Base-by-base conservation (phyloP, 2,329 filamentous ascomycete genomes). In the Aureobasidium sp. region DNA sequence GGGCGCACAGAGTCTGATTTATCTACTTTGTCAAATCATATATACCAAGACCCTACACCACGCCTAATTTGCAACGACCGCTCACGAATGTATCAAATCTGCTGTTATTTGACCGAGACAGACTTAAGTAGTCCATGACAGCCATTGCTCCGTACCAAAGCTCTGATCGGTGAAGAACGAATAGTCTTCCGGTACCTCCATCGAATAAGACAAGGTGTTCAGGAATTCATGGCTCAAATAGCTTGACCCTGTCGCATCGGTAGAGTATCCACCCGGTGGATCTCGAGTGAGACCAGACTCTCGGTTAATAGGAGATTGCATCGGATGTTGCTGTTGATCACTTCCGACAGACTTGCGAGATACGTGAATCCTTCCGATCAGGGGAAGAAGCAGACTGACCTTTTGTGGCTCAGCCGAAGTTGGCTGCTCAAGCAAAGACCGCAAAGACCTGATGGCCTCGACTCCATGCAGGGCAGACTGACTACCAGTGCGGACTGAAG, bases 161-260 rank as follows among this genome's bases (percentile, higher is more conserved):
- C 9, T 48, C 21, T 47, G 41, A 21, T 58, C 41, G 2, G 42
- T 58, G 16, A 58, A 39, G 42, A 58, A 58, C 1, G 30, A 7
- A 48, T 37, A 58, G 21, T 58, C 54, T 36, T 58, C 54, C 29
- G 54, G 54, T 10, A 58, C 25, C 8, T 58, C 54, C 54, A 58
- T 58, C 2, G 54, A 58, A 27, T 29, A 58, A 7, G 54, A 58
- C 13, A 58, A 3, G 27, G 54, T 25, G 16, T 58, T 32, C n/a
- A 37, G 3, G 5, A 37, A 4, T 3, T 34, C 52, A 25, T 27
- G 52, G 15, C 39, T 29, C 21, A 48, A 5, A 21, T 48, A 45
- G 13, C 11, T 48, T 2, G 32, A 30, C 32, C 13, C 44, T n/a
- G 42, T 8, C 13, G 21, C 37, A 30, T 58, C 32, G 15, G 32